Base-by-base conservation (phyloP, 2,329 filamentous ascomycete species). In the Aureobasidium sp. region DNA sequence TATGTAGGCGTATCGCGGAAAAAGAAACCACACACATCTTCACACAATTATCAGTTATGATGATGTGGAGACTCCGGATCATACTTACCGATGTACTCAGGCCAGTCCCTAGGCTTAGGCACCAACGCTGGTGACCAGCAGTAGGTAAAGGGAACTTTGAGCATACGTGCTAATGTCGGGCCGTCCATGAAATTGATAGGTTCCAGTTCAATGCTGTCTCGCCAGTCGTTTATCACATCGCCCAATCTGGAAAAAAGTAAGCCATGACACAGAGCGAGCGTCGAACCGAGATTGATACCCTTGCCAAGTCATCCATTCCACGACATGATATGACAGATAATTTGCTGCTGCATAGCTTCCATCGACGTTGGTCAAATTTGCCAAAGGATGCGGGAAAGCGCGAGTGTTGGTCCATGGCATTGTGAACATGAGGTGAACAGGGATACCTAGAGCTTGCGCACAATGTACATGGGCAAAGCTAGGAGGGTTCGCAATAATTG, bases 281-380 rank as follows among this genome's bases (percentile, higher is more conserved):
- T 29, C 40, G 5, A 5, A 9, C 17, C 12, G 6, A 14, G 0
- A 39, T 29, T 24, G n/a, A n/a, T 96, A 77, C 0, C 91, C 91
- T 74, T 96, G 91, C 91, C 91, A 96, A 12, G 91, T 92, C 81
- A 96, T 85, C 83, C 95, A 90, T 67, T 96, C 91, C 2, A 96
- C 88, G 22, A 96, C 78, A 0, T 87, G 85, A 68, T 96, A 96
- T 0, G 88, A 89, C 62, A 95, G 80, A 69, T 90, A 93, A 68
- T 94, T 96, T 0, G 89, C 88, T 63, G 90, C 81, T n/a, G 83
- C 83, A 5, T 84, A 80, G 68, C 94, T 90, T 1, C 88, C 87
- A 67, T 91, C 90, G 0, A 86, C 85, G 1, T 85, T 85, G 65
- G 89, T 83, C 62, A 96, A 86, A 66, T 94, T 93, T 0, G 91